A percentile compares a stretch with the other conserved stretches of the same genome.
These are phyloP conservation scores for Jamesozyma lodderae DNA, from an alignment of 805 yeast genomes.

Conservation along the genomic window DNA sequence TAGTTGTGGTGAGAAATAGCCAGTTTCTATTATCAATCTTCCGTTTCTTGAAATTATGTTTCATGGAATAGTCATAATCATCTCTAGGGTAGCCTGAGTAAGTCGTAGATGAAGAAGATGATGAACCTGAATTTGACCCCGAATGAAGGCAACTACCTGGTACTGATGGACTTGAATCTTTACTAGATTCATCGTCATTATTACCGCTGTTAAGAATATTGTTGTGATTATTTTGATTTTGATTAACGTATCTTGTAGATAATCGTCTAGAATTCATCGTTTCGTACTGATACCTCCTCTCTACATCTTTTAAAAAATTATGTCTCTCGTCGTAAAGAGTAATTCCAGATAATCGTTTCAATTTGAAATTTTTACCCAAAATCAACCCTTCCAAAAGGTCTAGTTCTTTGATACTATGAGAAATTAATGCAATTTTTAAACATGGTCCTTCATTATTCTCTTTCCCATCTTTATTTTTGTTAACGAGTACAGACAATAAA, in stretches of 20 bases:
- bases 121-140: not conserved
- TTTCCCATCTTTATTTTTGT: slow-evolving; percentile 9
- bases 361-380: slow-evolving; percentile 60
- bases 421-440: slow-evolving; percentile 37
- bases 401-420: slow-evolving; percentile 56
- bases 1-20: slow-evolving; percentile 39
- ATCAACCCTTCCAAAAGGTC: slow-evolving; percentile 72
- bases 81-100: slow-evolving; percentile 20
- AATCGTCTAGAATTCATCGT: not conserved
- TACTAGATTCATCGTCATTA: not conserved
- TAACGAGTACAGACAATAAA: slow-evolving; percentile 26
- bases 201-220: not conserved
- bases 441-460: slow-evolving; percentile 6
- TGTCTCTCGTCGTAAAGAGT: slow-evolving; percentile 39
- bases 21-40: slow-evolving; percentile 21
- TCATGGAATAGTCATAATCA: slow-evolving; percentile 22
- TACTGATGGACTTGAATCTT: slow-evolving; percentile 1
- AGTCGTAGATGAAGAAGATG: slow-evolving; percentile 1
- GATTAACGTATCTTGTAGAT: not conserved
- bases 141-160: not conserved
- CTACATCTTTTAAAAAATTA: slow-evolving; percentile 6
- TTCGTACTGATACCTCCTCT: not conserved
- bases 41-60: slow-evolving; percentile 7
- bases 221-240: not conserved
- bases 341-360: slow-evolving; percentile 59